A percentile compares a stretch with the other conserved stretches of the same genome.
Conservation (phyloP, 176 grass and related monocot genomes). For the Raddia guianensis region DNA sequence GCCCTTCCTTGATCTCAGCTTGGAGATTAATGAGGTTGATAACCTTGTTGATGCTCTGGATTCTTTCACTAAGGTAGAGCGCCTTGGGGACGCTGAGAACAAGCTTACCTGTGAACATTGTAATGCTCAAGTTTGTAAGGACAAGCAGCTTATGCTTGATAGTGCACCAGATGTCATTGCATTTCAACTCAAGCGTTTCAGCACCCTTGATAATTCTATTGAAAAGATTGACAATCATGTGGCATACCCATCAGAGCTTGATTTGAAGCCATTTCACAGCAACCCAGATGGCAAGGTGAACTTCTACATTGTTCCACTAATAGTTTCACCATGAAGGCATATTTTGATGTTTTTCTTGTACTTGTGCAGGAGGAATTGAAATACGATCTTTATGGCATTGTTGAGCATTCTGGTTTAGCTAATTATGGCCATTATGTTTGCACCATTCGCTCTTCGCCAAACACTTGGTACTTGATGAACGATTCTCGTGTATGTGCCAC, state of each 20-base stretch:
- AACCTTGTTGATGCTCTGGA: slow-evolving; percentile 61
- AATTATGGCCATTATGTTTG: slow-evolving; percentile 84
- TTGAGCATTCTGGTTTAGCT: slow-evolving; percentile 70
- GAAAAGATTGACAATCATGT: slow-evolving; percentile 82
- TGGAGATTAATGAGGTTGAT: slow-evolving; percentile 73
- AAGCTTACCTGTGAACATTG: slow-evolving; percentile 79
- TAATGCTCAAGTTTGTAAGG: slow-evolving; percentile 68
- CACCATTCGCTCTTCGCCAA: slow-evolving; percentile 72
- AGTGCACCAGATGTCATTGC: slow-evolving; percentile 69
- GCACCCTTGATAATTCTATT: slow-evolving; percentile 47
- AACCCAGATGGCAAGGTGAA: slow-evolving; percentile 39
- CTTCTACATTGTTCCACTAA: slow-evolving; percentile 12
- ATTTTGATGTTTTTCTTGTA: slow-evolving; percentile 34
- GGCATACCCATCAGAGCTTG: slow-evolving; percentile 68
- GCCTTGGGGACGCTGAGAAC: slow-evolving; percentile 71
- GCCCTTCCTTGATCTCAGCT: slow-evolving; percentile 87
- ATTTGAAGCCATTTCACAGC: slow-evolving; percentile 67
- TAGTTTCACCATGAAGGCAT: slow-evolving; percentile 12
- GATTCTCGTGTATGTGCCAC: slow-evolving; percentile 64
- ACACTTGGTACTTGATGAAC: slow-evolving; percentile 71
- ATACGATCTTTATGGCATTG: slow-evolving; percentile 88
- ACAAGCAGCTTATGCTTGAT: slow-evolving; percentile 81
- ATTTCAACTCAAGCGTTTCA: slow-evolving; percentile 94
- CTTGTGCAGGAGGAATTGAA: slow-evolving; percentile 56
- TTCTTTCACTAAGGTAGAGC: slow-evolving; percentile 88